Conservation (phyloP, 1,284 basidiomycete genomes). For the Austropuccinia psidii region DNA sequence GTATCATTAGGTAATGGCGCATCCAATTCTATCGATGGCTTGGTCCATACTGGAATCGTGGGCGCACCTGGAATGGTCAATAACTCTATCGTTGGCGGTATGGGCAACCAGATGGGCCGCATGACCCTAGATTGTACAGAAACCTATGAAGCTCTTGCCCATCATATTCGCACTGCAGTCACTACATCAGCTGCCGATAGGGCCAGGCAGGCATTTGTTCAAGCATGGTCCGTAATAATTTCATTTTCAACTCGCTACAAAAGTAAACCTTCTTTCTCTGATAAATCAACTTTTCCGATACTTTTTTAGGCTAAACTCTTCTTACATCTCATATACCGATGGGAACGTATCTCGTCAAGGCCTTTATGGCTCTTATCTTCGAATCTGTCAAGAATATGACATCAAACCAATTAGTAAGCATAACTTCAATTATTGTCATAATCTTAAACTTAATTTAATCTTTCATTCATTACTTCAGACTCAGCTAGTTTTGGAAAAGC, state of each 20-base stretch:
- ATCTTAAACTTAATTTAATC: not conserved
- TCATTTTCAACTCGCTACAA: not conserved
- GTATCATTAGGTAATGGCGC: not conserved
- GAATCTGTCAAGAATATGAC: constrained; percentile 77
- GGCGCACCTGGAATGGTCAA: constrained; percentile 19
- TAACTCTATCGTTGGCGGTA: constrained; percentile 23
- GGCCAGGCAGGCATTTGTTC: constrained; percentile 80
- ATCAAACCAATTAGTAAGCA: constrained; percentile 67
- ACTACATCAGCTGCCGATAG: constrained; percentile 77
- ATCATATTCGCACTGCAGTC: constrained; percentile 73
- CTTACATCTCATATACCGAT: constrained; percentile 80
- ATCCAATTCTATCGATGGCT: not conserved
- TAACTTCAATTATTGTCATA: not conserved
- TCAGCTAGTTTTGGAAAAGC: constrained; percentile 88
- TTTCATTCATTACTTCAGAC: constrained; percentile 46
- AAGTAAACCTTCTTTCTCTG: not conserved
- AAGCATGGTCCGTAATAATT: constrained; percentile 61
- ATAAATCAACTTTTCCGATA: constrained; percentile 37
- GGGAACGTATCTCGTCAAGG: constrained; percentile 79
- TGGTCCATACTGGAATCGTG: constrained; percentile 2
- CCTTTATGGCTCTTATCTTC: constrained; percentile 81
- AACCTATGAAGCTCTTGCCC: constrained; percentile 70
- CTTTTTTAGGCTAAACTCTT: constrained; percentile 63
- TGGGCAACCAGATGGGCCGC: constrained; percentile 31
- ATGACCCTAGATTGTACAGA: constrained; percentile 53